Base-by-base conservation (phyloP, 768 basidiomycete species). In the Calocera cornea region DNA sequence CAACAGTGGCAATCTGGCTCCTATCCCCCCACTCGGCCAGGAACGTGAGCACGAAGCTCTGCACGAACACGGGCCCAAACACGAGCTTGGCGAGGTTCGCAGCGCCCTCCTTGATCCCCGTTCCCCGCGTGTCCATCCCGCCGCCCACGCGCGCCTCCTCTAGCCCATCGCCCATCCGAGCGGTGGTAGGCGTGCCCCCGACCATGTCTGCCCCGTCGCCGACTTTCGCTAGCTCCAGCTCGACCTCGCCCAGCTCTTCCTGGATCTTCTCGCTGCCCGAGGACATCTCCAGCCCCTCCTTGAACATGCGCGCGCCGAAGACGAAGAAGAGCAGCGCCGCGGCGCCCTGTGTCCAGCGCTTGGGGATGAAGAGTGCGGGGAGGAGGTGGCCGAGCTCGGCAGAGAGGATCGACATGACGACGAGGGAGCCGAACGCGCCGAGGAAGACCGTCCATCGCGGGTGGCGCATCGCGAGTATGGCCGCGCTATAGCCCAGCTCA, bases 11-110 rank as follows among this genome's bases (percentile, higher is more conserved):
- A 72, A 98, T 92, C 79, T 99, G 95, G 73, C 92, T 95, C 65
- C 95, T 79, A 78, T 98, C 97, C 0, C 97, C 95, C 97, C 97
- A 98, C 78, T 99, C 97, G 11, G 95, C 97, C n/a, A 99, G 81
- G 78, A 97, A 97, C 0, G 95, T 98, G 68, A 99, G 81, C 34
- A 95, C 79, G 73, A 99, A 97, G 0, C 92, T 86, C 76, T 99
- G 94, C 1, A 94, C 93, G 73, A 97, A 95, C 1, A 97, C 92
- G 0, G 95, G 95, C 0, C 91, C 93, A 22, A 97, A 78, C 71
- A 95, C 76, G 19, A 94, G 78, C 72, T 86, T 87, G 75, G 85
- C 88, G 72, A 93, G 87, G 75, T 95, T 95, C 72, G 92, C 83
- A 3, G 84, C 79, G 10, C 92, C 88, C 22, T 95, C 88, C 19